phyloP scores from a whole-genome alignment of 208 protist species.

The Endotrypanum monterogeii region DNA sequence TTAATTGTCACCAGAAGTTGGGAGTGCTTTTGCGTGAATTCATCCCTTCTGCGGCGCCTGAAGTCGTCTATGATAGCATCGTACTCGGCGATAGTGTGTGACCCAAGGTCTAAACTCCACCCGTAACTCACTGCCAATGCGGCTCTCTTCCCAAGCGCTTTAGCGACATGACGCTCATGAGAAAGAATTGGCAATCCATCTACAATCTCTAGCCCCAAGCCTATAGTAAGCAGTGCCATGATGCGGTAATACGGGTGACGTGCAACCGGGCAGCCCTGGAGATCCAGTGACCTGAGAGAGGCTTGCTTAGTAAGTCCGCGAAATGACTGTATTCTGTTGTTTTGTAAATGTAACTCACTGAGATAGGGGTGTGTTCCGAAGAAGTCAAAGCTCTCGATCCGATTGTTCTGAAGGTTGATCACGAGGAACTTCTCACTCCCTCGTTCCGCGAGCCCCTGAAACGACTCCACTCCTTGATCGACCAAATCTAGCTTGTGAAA shows the following conservation, averaged over 20 bases:
- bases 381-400: conserved; percentile 52
- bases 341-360: conserved; percentile 49
- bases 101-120: conserved; percentile 63
- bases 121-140: conserved; percentile 81
- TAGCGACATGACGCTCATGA: conserved; percentile 55
- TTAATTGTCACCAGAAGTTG: conserved; percentile 1
- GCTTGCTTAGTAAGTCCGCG: conserved; percentile 70
- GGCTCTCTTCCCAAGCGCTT: conserved; percentile 35
- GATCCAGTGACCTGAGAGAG: conserved; percentile 47
- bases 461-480: conserved; percentile 45
- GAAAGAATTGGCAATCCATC: conserved; percentile 53
- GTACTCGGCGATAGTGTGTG: conserved; percentile 46
- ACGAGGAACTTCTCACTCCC: conserved; percentile 52
- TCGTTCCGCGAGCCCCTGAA: conserved; percentile 46
- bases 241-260: conserved; percentile 75
- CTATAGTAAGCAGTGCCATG: conserved; percentile 73
- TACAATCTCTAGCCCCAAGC: conserved; percentile 60
- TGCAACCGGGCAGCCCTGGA: conserved; percentile 69
- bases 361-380: conserved; percentile 82
- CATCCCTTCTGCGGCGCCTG: conserved; percentile 31
- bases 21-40: not conserved
- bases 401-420: conserved; percentile 68
- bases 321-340: conserved; percentile 63
- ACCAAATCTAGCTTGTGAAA: conserved; percentile 54
- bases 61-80: conserved; percentile 45